phyloP scores from a whole-genome alignment of 495 filamentous ascomycete genomes.

The Aspergillus conjunctus region DNA sequence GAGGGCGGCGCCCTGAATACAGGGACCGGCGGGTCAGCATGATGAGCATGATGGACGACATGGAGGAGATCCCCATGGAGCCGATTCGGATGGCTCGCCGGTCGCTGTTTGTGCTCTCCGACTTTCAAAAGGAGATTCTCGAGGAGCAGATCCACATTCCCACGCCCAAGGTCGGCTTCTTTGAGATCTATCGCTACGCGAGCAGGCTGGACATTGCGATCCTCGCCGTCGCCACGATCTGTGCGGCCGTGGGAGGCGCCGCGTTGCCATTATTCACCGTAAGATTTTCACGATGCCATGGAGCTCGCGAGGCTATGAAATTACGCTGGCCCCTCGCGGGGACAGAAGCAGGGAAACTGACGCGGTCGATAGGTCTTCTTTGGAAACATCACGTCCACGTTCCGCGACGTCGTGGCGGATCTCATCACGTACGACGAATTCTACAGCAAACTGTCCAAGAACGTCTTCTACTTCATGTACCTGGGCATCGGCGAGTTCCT shows the following conservation, averaged over 20 bases:
- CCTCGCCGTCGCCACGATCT: slow-evolving; percentile 61
- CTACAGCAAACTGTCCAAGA: slow-evolving; percentile 56
- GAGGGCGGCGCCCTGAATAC: background rate
- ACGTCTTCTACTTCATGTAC: slow-evolving; percentile 88
- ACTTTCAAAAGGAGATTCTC: slow-evolving; percentile 63
- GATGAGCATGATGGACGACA: background rate
- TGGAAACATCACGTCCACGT: slow-evolving; percentile 71
- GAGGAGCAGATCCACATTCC: slow-evolving; percentile 71
- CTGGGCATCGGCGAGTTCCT: slow-evolving; percentile 83
- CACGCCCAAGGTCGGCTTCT: slow-evolving; percentile 62
- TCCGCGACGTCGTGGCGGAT: slow-evolving; percentile 62
- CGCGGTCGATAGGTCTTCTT: slow-evolving; percentile 57
- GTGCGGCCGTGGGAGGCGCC: slow-evolving; percentile 75
- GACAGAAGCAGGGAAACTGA: background rate
- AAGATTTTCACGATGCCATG: slow-evolving; percentile 18
- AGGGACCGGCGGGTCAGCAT: background rate
- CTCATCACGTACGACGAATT: slow-evolving; percentile 56
- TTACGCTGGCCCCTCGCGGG: too few relatives aligned
- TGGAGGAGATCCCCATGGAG: slow-evolving; percentile 15
- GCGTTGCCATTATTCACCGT: slow-evolving; percentile 87
- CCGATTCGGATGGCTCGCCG: background rate
- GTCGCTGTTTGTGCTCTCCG: slow-evolving; percentile 15
- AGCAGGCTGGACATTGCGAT: slow-evolving; percentile 72
- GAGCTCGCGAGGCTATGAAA: too few relatives aligned
- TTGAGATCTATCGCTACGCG: slow-evolving; percentile 77